Conservation (phyloP, 2,329 filamentous ascomycete genomes). For the Sporothrix dimorphospora region DNA sequence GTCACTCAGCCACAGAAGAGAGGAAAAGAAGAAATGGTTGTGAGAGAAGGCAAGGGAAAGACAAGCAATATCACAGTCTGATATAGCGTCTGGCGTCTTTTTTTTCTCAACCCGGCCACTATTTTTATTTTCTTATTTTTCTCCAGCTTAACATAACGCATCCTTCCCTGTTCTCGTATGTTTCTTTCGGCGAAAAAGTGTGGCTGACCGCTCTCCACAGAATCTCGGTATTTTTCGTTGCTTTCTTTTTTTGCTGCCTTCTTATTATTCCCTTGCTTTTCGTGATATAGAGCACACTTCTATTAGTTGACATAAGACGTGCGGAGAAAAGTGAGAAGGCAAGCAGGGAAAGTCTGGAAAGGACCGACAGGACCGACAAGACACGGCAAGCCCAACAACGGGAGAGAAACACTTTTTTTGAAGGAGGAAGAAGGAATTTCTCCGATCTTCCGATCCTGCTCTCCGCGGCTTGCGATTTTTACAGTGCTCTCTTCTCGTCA, state of each 20-base stretch:
- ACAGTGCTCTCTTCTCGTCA: neutral
- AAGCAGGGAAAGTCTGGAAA: neutral
- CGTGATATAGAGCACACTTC: neutral
- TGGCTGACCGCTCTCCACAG: neutral
- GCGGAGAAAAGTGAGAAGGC: neutral
- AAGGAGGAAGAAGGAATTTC: neutral
- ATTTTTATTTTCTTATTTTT: neutral
- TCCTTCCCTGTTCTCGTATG: neutral
- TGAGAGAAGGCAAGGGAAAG: neutral
- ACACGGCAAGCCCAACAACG: neutral
- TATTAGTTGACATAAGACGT: neutral
- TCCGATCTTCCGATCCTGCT: neutral
- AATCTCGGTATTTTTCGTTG: neutral
- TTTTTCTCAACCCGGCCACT: neutral
- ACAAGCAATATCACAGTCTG: neutral
- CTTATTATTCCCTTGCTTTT: neutral
- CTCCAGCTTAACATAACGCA: neutral
- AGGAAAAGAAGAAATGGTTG: neutral
- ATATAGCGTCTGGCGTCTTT: conserved; percentile 15
- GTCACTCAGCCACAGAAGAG: conserved; percentile 2
- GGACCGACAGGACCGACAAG: neutral
- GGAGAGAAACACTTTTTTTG: neutral
- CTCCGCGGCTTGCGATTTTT: neutral
- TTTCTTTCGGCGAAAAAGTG: neutral
- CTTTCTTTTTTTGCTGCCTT: neutral